A percentile compares a stretch with the other conserved stretches of the same genome.
phyloP scores from a whole-genome alignment of 179 eudicot species.

The Spinacia oleracea region DNA sequence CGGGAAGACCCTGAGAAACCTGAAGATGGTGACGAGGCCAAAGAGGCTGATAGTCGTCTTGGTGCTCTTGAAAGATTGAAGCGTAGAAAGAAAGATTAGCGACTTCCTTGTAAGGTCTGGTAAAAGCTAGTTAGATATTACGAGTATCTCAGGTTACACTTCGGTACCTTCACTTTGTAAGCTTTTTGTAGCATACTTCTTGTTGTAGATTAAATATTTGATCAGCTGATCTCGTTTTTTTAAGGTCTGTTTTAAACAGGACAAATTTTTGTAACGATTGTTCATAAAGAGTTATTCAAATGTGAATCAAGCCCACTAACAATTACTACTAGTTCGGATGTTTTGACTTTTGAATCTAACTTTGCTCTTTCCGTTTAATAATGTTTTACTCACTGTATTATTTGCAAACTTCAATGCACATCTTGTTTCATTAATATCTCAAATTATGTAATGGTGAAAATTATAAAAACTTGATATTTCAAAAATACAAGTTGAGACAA shows the following conservation, averaged over 20 bases:
- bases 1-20: slow-evolving; percentile 45
- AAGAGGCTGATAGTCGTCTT: slow-evolving; percentile 44
- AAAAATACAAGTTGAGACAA: too few species aligned
- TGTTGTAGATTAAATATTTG: slow-evolving; percentile 5
- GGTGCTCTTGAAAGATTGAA: slow-evolving; percentile 84
- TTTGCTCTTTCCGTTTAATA: too few species aligned
- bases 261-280: background rate
- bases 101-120: background rate
- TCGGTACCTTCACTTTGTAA: background rate
- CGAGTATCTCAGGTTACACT: background rate
- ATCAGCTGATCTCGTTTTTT: background rate
- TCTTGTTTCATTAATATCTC: too few species aligned
- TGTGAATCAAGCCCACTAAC: background rate
- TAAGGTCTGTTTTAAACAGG: background rate
- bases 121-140: background rate
- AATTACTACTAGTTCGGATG: too few species aligned
- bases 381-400: too few species aligned
- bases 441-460: too few species aligned
- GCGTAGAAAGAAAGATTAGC: slow-evolving; percentile 42
- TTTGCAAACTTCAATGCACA: too few species aligned
- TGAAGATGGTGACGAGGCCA: slow-evolving; percentile 35
- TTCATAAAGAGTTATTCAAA: slow-evolving; percentile 1
- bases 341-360: too few species aligned
- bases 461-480: too few species aligned
- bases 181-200: background rate